A percentile compares a stretch with the other conserved stretches of the same genome.
Conservation (phyloP, 1,284 basidiomycete species). For the Ganoderma leucocontextum region DNA sequence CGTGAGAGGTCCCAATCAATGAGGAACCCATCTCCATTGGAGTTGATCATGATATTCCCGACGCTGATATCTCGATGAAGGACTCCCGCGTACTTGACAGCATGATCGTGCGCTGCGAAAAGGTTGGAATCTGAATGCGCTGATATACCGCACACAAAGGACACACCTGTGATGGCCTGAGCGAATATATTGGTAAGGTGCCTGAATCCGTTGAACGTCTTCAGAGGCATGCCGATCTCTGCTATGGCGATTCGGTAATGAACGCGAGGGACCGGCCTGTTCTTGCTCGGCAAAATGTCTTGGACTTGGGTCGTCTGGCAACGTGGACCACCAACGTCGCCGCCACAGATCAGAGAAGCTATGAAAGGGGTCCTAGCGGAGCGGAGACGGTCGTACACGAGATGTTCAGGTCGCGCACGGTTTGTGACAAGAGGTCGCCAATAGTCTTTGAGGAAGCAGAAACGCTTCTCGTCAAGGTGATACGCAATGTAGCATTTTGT, state of each 20-base stretch:
- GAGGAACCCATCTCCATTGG: background rate
- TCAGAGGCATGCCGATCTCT: constrained; percentile 14
- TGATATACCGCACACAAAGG: background rate
- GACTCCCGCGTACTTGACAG: constrained; percentile 5
- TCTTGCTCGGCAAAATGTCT: background rate
- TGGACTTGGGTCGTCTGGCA: constrained; percentile 13
- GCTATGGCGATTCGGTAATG: constrained; percentile 13
- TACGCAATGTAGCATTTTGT: constrained; percentile 8
- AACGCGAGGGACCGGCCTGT: constrained; percentile 6
- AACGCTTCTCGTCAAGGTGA: background rate
- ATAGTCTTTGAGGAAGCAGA: constrained; percentile 19
- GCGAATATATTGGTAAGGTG: background rate
- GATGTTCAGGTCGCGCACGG: constrained; percentile 12
- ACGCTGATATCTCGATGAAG: constrained; percentile 23
- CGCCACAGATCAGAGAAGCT: constrained; percentile 16
- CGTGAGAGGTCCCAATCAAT: constrained; percentile 22
- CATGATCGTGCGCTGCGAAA: constrained; percentile 1
- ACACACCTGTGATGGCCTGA: background rate
- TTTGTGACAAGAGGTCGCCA: constrained; percentile 17
- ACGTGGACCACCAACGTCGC: constrained; percentile 19
- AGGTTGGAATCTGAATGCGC: background rate
- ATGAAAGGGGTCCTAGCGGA: background rate
- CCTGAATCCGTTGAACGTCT: constrained; percentile 4
- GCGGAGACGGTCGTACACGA: constrained; percentile 13
- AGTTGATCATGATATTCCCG: constrained; percentile 23